These are phyloP conservation scores for Penicillium psychrofluorescens DNA, from an alignment of 495 filamentous ascomycete species.

Conservation along the genomic window DNA sequence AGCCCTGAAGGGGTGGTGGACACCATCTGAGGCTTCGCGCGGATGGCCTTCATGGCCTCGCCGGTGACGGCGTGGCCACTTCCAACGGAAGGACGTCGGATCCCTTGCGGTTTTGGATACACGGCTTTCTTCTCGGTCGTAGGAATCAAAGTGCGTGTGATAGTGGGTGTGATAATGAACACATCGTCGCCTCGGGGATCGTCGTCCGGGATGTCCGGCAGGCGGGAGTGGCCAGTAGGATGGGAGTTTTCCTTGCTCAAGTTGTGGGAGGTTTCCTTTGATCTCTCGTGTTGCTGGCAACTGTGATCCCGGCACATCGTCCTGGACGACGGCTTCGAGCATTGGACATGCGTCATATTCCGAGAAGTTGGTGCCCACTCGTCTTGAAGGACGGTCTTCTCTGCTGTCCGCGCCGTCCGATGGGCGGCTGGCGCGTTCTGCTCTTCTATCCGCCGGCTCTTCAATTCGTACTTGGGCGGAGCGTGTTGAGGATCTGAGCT, in stretches of 20 bases:
- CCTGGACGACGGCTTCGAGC: conserved; percentile 27
- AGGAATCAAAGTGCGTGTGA: conserved; percentile 33
- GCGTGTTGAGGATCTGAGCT: conserved; percentile 20
- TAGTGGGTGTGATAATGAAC: conserved; percentile 45
- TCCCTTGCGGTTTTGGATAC: conserved; percentile 11
- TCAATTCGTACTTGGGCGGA: conserved; percentile 13
- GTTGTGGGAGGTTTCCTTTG: conserved; percentile 9
- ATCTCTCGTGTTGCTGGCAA: conserved; percentile 14
- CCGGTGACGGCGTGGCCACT: conserved; percentile 15
- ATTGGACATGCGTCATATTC: conserved; percentile 39
- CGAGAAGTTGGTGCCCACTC: conserved; percentile 29
- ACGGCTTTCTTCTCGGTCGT: conserved; percentile 11
- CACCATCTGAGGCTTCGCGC: conserved; percentile 22
- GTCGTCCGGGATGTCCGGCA: conserved; percentile 11
- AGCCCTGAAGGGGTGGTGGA: conserved; percentile 27
- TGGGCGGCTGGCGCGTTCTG: conserved; percentile 4
- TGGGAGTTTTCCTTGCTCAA: conserved; percentile 23
- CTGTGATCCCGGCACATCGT: conserved; percentile 24
- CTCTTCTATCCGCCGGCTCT: conserved; percentile 20
- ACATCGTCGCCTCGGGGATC: conserved; percentile 29
- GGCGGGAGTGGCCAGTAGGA: conserved; percentile 4
- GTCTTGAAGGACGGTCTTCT: conserved; percentile 17
- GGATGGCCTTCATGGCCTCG: conserved; percentile 24
- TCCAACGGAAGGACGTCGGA: conserved; percentile 17
- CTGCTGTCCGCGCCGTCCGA: conserved; percentile 6